These are phyloP conservation scores for Lichina pygmaea DNA, from an alignment of 495 filamentous ascomycete species.

Conservation along the genomic window DNA sequence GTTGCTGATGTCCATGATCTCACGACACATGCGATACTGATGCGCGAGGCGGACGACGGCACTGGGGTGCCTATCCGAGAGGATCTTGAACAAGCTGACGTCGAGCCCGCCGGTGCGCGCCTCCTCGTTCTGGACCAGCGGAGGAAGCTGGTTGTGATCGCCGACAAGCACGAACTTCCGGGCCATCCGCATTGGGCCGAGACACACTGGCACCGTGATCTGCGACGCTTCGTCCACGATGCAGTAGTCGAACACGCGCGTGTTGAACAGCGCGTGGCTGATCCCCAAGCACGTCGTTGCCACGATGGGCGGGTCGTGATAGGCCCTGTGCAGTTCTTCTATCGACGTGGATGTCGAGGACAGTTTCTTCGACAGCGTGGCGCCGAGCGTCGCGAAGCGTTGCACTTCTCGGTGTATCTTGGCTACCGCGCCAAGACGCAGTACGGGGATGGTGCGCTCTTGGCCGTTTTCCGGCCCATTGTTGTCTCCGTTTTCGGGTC, in stretches of 20 bases:
- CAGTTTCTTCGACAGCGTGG: slow-evolving; percentile 24
- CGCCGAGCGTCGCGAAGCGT: slow-evolving; percentile 53
- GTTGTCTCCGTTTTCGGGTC: slow-evolving; percentile 3
- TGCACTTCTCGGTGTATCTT: slow-evolving; percentile 75
- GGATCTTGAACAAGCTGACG: slow-evolving; percentile 72
- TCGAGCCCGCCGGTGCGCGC: slow-evolving; percentile 72
- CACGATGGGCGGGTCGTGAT: slow-evolving; percentile 63
- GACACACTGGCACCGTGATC: slow-evolving; percentile 79
- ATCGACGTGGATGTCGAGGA: slow-evolving; percentile 18
- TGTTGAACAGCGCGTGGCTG: slow-evolving; percentile 64
- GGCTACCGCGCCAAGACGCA: slow-evolving; percentile 54
- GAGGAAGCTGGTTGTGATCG: slow-evolving; percentile 86
- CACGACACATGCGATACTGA: slow-evolving; percentile 94
- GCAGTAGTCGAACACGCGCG: slow-evolving; percentile 86
- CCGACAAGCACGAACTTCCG: slow-evolving; percentile 86
- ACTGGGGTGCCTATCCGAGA: slow-evolving; percentile 64
- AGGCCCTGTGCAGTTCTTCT: slow-evolving; percentile 57
- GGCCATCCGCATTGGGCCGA: slow-evolving; percentile 83
- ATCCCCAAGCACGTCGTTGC: slow-evolving; percentile 87
- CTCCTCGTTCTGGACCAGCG: slow-evolving; percentile 75
- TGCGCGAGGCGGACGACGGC: slow-evolving; percentile 79
- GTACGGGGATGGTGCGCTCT: slow-evolving; percentile 28
- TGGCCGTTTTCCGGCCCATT: not conserved
- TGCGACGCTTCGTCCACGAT: slow-evolving; percentile 96
- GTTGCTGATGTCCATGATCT: slow-evolving; percentile 86